Evolutionary conservation across 2,329 filamentous ascomycete species (phyloP).

Genomic region (Claviceps fusiformis): DNA sequence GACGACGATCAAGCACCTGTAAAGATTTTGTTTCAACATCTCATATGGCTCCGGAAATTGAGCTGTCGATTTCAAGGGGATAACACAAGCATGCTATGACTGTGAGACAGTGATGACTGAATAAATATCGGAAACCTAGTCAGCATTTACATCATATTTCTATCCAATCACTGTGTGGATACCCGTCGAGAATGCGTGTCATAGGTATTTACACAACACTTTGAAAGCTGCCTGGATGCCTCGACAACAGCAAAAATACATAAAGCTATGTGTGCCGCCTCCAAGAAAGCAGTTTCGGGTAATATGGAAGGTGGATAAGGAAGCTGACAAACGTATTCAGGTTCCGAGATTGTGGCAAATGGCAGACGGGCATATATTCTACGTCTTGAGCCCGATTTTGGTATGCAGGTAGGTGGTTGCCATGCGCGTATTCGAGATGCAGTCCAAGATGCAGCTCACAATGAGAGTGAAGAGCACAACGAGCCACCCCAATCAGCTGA

Average conservation of each 20-base stretch:
- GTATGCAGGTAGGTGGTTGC: no score
- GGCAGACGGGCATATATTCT: not conserved
- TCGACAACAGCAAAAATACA: not conserved
- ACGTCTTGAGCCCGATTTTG: no score
- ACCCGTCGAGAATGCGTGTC: not conserved
- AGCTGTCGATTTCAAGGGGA: not conserved
- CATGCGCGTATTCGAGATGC: not conserved
- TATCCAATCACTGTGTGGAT: not conserved
- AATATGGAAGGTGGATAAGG: not conserved
- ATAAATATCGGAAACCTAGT: not conserved
- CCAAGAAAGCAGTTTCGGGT: not conserved
- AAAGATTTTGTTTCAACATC: not conserved
- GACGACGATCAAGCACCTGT: not conserved
- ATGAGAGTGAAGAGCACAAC: not conserved
- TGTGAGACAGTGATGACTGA: not conserved
- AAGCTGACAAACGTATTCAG: not conserved
- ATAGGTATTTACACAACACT: not conserved
- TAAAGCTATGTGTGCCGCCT: not conserved
- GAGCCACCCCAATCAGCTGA: not conserved
- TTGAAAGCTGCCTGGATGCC: not conserved
- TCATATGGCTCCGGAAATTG: conserved; percentile 2
- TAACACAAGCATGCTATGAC: not conserved
- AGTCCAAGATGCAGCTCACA: conserved; percentile 4
- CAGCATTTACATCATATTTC: not conserved
- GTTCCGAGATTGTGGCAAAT: no score